Base-by-base conservation (phyloP, 257 asterid genomes). In the Pogostemon cablin region DNA sequence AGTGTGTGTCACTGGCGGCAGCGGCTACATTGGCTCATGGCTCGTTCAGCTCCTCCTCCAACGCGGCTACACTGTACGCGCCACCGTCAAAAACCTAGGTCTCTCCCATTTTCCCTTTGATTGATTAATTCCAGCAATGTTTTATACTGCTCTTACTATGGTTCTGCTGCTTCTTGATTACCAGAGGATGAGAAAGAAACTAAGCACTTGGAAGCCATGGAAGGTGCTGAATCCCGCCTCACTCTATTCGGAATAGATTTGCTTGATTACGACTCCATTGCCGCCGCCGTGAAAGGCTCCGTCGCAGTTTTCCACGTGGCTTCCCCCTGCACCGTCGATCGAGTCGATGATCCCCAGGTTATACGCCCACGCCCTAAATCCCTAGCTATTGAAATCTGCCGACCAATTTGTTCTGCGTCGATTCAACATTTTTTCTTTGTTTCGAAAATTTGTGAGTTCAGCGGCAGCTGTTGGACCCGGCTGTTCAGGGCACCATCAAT, bases 51-150 rank as follows among this genome's bases (percentile, higher is more conserved):
- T 82, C 62, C 98, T 93, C 62, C 95, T 93, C 74, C 78, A 71
- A 40, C 97, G 97, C 58, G 95, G 97, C 75, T 93, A 93, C 85
- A 73, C 92, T 46, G 93, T 93, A 74, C 87, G 81, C 70, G 98
- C 98, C 87, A 90, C 98, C 88, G 86, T 91, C 74, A 76, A 76
- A 77, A 72, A 84, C 77, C 87, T 89, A 80, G 72, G 97, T 88
- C 5, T 5, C 56, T 52, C 71, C 46, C 66, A 10, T 8, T 25
- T 25, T 25, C 32, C 1, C 32, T 12, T n/a, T 25, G 32, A 1
- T 25, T 25, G 20, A 50, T 5, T 50, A 25, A 8, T 37, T 62
- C 41, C 52, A 35, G 17, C 32, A 25, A 25, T 8, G 4, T 50
- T 20, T 3, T 1, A 66, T n/a, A 4, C 40, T 63, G 3, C 4